phyloP scores from a whole-genome alignment of 192 early-diverging fungal species.

The Paraglomus occultum region DNA sequence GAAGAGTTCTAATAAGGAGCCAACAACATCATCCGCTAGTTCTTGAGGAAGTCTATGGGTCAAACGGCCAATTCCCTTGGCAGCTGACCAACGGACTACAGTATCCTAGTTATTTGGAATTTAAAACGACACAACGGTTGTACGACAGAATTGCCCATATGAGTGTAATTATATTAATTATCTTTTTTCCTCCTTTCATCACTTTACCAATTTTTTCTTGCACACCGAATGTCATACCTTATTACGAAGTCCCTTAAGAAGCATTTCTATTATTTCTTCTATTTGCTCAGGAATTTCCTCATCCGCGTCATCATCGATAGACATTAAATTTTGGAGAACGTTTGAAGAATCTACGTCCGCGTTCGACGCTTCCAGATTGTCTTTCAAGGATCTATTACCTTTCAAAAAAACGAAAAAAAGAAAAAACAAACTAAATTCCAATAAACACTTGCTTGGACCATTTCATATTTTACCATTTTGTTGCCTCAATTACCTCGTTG shows the following conservation, averaged over 20 bases:
- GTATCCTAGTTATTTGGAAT: constrained; percentile 57
- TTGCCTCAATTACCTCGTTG: constrained; percentile 50
- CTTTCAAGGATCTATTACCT: constrained; percentile 53
- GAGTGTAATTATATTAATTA: not conserved
- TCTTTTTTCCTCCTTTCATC: not conserved
- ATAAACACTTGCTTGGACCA: not conserved
- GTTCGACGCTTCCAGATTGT: constrained; percentile 46
- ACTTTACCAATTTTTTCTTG: too few species aligned
- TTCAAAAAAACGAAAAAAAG: not conserved
- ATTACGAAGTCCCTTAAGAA: constrained; percentile 82
- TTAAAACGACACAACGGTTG: not conserved
- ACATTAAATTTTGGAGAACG: constrained; percentile 7
- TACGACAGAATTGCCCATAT: not conserved
- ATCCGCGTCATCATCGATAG: constrained; percentile 47
- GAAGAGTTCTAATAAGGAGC: constrained; percentile 74
- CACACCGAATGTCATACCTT: constrained; percentile 46
- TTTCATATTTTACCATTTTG: not conserved
- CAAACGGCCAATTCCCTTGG: constrained; percentile 94
- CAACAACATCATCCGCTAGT: constrained; percentile 81
- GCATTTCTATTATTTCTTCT: constrained; percentile 77
- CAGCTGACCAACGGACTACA: constrained; percentile 95
- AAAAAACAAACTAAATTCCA: not conserved
- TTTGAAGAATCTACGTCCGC: constrained; percentile 36
- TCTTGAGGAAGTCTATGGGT: constrained; percentile 74
- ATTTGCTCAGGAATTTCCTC: constrained; percentile 79